These are phyloP conservation scores for Rhizopus delemar DNA, from an alignment of 371 early-diverging fungal genomes.

Conservation along the genomic window DNA sequence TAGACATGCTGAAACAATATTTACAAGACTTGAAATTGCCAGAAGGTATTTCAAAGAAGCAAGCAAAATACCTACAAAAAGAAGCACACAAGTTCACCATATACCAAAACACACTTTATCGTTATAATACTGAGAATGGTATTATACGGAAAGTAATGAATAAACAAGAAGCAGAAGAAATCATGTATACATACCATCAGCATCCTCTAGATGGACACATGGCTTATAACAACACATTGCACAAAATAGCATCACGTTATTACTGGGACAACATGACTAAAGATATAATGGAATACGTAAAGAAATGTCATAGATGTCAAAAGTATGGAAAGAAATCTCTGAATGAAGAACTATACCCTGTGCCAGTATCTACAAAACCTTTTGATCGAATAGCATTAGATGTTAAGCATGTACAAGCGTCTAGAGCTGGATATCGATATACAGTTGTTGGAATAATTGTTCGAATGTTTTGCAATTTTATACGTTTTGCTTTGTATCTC, in stretches of 20 bases:
- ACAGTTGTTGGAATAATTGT: no score
- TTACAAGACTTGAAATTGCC: neutral
- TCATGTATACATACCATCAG: neutral
- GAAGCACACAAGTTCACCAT: neutral
- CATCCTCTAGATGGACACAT: neutral
- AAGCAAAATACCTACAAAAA: neutral
- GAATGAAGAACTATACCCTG: neutral
- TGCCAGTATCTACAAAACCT: neutral
- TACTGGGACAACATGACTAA: neutral
- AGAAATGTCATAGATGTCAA: slow-evolving; percentile 2
- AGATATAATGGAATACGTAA: neutral
- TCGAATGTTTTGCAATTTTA: no score
- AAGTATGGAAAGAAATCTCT: neutral
- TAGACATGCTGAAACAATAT: no score
- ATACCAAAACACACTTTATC: neutral
- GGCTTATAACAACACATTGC: neutral
- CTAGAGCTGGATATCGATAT: slow-evolving; percentile 1
- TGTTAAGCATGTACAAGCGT: neutral
- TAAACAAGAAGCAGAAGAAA: neutral
- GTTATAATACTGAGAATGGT: neutral
- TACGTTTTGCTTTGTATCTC: no score
- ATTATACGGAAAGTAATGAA: neutral
- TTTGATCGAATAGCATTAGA: neutral
- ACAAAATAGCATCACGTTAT: slow-evolving; percentile 1
- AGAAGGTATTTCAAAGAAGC: neutral